Evolutionary conservation across 768 basidiomycete genomes (phyloP).

Genomic region (Chalciporus sphaerocephalus): DNA sequence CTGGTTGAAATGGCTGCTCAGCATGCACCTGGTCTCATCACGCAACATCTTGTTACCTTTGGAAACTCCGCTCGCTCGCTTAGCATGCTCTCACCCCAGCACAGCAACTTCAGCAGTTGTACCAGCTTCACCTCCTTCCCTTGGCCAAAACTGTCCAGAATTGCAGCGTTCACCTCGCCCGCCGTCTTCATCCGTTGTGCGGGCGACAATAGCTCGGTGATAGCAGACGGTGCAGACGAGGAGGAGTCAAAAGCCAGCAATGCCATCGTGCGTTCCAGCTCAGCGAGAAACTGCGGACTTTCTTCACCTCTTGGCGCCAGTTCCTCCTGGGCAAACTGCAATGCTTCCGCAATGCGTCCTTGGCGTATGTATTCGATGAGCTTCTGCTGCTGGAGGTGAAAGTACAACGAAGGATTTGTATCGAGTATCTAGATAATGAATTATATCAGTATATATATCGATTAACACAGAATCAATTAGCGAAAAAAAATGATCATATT

Average conservation of each 20-base stretch:
- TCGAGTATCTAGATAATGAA: slow-evolving; percentile 77
- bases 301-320: slow-evolving; percentile 94
- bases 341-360: slow-evolving; percentile 70
- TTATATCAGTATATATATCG: slow-evolving; percentile 20
- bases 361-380: slow-evolving; percentile 92
- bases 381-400: slow-evolving; percentile 93
- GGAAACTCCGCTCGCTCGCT: slow-evolving; percentile 78
- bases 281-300: slow-evolving; percentile 86
- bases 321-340: slow-evolving; percentile 90
- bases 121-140: slow-evolving; percentile 90
- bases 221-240: slow-evolving; percentile 49
- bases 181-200: slow-evolving; percentile 93
- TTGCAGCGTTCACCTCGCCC: slow-evolving; percentile 91
- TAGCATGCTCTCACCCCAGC: slow-evolving; percentile 83
- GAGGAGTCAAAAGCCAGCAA: slow-evolving; percentile 77
- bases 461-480: not conserved
- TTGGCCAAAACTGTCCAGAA: slow-evolving; percentile 87
- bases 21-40: slow-evolving; percentile 23
- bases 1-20: slow-evolving; percentile 25
- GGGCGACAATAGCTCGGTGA: slow-evolving; percentile 77
- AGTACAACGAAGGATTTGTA: slow-evolving; percentile 89
- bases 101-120: slow-evolving; percentile 74
- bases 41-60: slow-evolving; percentile 44
- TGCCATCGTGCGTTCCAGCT: slow-evolving; percentile 94
- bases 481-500: slow-evolving; percentile 63